Base-by-base conservation (phyloP, 371 early-diverging fungal genomes). In the Zychaea mexicana region DNA sequence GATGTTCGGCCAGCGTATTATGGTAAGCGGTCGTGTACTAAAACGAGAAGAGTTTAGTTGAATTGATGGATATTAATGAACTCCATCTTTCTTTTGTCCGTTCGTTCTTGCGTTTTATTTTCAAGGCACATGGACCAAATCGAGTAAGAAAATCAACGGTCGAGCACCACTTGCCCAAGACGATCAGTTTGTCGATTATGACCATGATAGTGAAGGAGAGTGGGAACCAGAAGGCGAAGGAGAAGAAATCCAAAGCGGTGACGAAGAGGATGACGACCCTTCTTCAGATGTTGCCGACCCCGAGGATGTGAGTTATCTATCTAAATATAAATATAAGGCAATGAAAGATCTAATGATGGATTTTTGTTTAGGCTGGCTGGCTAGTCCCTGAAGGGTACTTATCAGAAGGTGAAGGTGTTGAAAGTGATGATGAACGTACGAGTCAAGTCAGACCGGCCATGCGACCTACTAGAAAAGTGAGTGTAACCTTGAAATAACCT, bases 191-290 rank as follows among this genome's bases (percentile, higher is more conserved):
- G 55, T 96, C 2, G 92, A 96, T 58, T 96, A 96, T 59, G 93
- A 92, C 3, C 78, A 90, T 55, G 94, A 96, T 66, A 91, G 92
- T 69, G 95, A 94, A 56, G 91, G 87, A 0, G 96, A 95, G 73
- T 96, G 96, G 96, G 94, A 92, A 28, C 91, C 88, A 24, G 95
- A 93, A 30, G 95, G 92, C 19, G 92, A 92, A 64, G 96, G 96
- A 15, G 96, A 95, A 65, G 94, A 94, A 49, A 67, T 91, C 21
- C 85, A 83, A 55, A 91, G 90, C 64, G 93, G 91, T n/a, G 92
- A 89, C 60, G 93, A 91, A 28, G 86, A 87, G 9, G 89, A 85
- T 2, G 83, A 84, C 28, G 87, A 85, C 45, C 56, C 62, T 0
- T 57, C 57, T n/a, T 68, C 70, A 8, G 84, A 85, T 39, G 56